Percentiles rank a stretch among this genome's conserved stretches.
These are phyloP conservation scores for Corynascus novoguineensis DNA, from an alignment of 495 filamentous ascomycete species.

Conservation along the genomic window DNA sequence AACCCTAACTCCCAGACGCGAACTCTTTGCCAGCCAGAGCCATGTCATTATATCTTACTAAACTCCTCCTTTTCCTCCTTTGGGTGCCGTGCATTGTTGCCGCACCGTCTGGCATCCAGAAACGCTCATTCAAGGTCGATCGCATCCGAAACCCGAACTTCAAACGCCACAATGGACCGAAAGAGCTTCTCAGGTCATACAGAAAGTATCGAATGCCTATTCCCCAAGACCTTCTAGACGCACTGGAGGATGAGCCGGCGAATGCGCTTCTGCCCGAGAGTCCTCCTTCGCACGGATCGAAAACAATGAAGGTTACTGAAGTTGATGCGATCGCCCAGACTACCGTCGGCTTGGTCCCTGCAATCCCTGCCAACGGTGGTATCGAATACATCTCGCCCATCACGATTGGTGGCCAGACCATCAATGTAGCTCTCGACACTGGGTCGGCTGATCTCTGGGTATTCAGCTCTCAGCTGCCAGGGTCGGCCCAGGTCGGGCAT, in stretches of 20 bases:
- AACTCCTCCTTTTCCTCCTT: constrained; percentile 35
- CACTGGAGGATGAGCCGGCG: constrained; percentile 27
- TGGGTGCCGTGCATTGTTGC: constrained; percentile 38
- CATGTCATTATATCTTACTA: constrained; percentile 34
- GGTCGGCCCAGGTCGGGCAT: constrained; percentile 44
- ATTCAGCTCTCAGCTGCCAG: constrained; percentile 60
- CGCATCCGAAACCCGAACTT: constrained; percentile 50
- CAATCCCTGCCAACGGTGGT: constrained; percentile 56
- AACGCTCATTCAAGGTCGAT: constrained; percentile 56
- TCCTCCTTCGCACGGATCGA: neutral
- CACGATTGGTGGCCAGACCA: constrained; percentile 63
- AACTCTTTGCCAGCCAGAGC: neutral
- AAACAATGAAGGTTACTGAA: constrained; percentile 10
- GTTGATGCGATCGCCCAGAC: constrained; percentile 8
- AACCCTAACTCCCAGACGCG: too few species aligned
- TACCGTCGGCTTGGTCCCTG: constrained; percentile 49
- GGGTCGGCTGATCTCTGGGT: constrained; percentile 84
- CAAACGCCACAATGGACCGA: constrained; percentile 48
- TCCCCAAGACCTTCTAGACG: constrained; percentile 35
- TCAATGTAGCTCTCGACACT: constrained; percentile 78
- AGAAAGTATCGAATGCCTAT: constrained; percentile 56
- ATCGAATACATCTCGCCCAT: constrained; percentile 68
- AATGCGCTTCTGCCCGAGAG: constrained; percentile 15
- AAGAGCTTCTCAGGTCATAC: constrained; percentile 56
- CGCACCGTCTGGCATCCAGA: constrained; percentile 34